Conservation (phyloP, 305 asterid species). For the Fraxinus baroniana region DNA sequence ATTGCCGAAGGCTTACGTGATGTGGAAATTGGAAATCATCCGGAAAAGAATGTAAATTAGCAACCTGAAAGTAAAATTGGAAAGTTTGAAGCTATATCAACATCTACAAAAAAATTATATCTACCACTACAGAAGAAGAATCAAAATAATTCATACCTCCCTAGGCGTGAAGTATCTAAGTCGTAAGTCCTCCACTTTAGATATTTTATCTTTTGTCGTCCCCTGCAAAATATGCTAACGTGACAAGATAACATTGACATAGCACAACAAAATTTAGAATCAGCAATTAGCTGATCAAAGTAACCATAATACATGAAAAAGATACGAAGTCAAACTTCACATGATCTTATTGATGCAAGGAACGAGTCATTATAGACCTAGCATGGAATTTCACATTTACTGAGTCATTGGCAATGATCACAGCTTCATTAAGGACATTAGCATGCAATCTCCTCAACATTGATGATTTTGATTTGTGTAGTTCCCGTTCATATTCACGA, state of each 20-base stretch:
- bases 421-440: background rate
- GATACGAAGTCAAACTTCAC: background rate
- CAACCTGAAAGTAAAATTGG: slow-evolving; percentile 50
- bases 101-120: background rate
- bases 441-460: background rate
- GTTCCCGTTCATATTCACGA: background rate
- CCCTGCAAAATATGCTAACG: slow-evolving; percentile 48
- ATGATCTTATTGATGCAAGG: slow-evolving; percentile 13
- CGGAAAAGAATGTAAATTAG: slow-evolving; percentile 87
- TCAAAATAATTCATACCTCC: slow-evolving; percentile 55
- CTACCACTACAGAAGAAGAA: slow-evolving; percentile 10
- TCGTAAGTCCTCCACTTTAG: slow-evolving; percentile 52
- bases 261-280: background rate
- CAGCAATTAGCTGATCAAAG: background rate
- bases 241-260: slow-evolving; percentile 5
- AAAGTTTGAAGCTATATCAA: background rate
- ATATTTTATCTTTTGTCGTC: slow-evolving; percentile 31
- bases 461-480: background rate
- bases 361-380: background rate
- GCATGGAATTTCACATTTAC: slow-evolving; percentile 12
- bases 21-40: slow-evolving; percentile 67
- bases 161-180: slow-evolving; percentile 95
- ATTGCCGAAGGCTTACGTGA: slow-evolving; percentile 76
- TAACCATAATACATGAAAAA: background rate
- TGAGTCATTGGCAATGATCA: background rate